Percentiles rank a stretch among this genome's conserved stretches.
These are phyloP conservation scores for Hebeloma cylindrosporum DNA, from an alignment of 768 basidiomycete genomes.

Conservation along the genomic window DNA sequence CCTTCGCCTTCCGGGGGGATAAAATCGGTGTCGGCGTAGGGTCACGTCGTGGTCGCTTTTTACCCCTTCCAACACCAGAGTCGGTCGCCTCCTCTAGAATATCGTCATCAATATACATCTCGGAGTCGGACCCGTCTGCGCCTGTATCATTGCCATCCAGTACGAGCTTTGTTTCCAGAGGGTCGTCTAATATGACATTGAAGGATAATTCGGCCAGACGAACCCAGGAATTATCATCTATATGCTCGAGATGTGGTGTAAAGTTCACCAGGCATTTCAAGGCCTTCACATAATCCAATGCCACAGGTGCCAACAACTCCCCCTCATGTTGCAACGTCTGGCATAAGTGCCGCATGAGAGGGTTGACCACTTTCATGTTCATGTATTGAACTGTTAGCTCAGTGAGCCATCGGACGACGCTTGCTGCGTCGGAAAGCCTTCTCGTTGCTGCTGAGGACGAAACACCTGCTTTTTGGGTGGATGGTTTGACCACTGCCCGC, in stretches of 20 bases:
- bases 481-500: constrained; percentile 41
- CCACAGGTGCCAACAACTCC: constrained; percentile 57
- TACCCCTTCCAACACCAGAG: constrained; percentile 27
- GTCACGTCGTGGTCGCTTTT: constrained; percentile 39
- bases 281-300: constrained; percentile 80
- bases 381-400: constrained; percentile 60
- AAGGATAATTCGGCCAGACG: constrained; percentile 68
- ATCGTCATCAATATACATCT: constrained; percentile 32
- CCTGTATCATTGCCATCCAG: constrained; percentile 32
- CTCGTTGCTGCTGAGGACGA: constrained; percentile 46
- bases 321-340: constrained; percentile 56
- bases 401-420: constrained; percentile 69
- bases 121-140: constrained; percentile 34
- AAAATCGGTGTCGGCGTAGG: constrained; percentile 19
- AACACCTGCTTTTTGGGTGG: constrained; percentile 38
- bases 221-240: constrained; percentile 67
- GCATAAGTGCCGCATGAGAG: constrained; percentile 64
- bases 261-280: constrained; percentile 64
- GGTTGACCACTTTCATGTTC: constrained; percentile 52
- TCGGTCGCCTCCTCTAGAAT: constrained; percentile 28
- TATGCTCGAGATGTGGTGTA: constrained; percentile 75
- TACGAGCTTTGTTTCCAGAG: constrained; percentile 35
- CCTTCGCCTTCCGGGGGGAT: constrained; percentile 25
- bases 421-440: constrained; percentile 66
- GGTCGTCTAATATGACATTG: constrained; percentile 71